Evolutionary conservation across 2,329 filamentous ascomycete genomes (phyloP), one percentile per base, ranked within the genome.

Genomic region (Colletotrichum sp.): DNA sequence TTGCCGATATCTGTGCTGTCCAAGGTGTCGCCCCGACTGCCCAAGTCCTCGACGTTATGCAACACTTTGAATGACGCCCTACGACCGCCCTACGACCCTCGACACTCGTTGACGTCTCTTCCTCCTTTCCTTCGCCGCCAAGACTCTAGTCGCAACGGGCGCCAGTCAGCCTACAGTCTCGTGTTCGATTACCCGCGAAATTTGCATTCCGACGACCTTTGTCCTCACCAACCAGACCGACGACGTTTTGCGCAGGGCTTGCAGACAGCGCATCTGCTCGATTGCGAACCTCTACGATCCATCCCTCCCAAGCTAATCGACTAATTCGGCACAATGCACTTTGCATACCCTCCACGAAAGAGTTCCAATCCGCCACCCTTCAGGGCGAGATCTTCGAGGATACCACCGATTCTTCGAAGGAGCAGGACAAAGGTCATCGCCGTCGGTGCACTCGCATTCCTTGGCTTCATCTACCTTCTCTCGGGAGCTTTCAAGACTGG

Each of bases 281-380:
- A 72, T 58, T 43, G 72, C 55, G 29, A 61, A 62, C n/a, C 24
- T 24, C 27, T 31, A 21, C 24, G 18, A 59, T 18, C 31, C 38
- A 33, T 34, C 18, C 47, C 66, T 72, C 29, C 29, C 31, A 34
- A 66, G 29, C 31, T 33, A 62, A 61, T 51, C 58, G 15, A 31
- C 18, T 63, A 27, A 54, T 57, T 55, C 75, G 70, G 76, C 80
- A 87, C 79, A 78, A 97, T 98, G 95, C 96, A 98, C 83, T 95
- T 96, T 88, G 95, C 96, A 76, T 92, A 97, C 79, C 95, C 95
- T 69, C 91, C 95, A 80, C 93, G 95, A 83, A 98, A 96, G 86
- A 92, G 90, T 80, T 96, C 94, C 77, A 92, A 93, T 81, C 91
- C 93, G 77, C 91, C 92, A 77, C 92, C 93, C 34, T 96, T 94